Evolutionary conservation across 1,284 basidiomycete genomes (phyloP), one percentile per base, ranked within the genome.

Genomic region (Gomphus bonarii): DNA sequence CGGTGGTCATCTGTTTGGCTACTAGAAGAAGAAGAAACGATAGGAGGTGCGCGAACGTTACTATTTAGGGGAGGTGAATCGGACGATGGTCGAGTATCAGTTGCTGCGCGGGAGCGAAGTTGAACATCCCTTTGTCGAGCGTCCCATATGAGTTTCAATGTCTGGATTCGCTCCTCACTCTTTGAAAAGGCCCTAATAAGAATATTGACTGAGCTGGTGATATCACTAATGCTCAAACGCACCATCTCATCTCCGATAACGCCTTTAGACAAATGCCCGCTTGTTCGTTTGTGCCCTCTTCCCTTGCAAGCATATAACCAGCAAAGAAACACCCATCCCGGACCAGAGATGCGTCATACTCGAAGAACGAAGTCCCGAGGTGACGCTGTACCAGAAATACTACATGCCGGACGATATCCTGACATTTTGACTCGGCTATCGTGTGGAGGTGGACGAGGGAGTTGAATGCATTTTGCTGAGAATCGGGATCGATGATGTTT

Each of bases 261-360:
- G 88, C 88, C 18, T 78, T 74, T 0, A 93, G 70, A 63, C 87
- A 92, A 10, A 82, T 69, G 35, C 78, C 73, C 22, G 91, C 78
- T 43, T 88, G 86, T 25, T 89, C 86, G 50, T 85, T 81, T 22
- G 76, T 68, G 14, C 79, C 80, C 9, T 69, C 69, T 20, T 83
- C 74, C 42, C 68, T 72, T 38, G 84, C 85, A 12, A 88, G 76
- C 22, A 90, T 69, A 61, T 84, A 78, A 1, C 82, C 90, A 1
- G 88, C 87, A 64, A 85, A 91, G 73, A 85, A 93, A 63, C 80
- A 82, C 11, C 85, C 85, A 63, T 90, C 88, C 22, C 88, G 80
- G 44, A 91, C 82, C 4, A 92, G 75, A 22, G 85, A 84, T 0
- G 88, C 80, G 65, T 94, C 91, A 75, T 85, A 92, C 62, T 79